A percentile compares a stretch with the other conserved stretches of the same genome.
phyloP scores from a whole-genome alignment of 352 stramenopile genomes.

The Phytophthora litchii region DNA sequence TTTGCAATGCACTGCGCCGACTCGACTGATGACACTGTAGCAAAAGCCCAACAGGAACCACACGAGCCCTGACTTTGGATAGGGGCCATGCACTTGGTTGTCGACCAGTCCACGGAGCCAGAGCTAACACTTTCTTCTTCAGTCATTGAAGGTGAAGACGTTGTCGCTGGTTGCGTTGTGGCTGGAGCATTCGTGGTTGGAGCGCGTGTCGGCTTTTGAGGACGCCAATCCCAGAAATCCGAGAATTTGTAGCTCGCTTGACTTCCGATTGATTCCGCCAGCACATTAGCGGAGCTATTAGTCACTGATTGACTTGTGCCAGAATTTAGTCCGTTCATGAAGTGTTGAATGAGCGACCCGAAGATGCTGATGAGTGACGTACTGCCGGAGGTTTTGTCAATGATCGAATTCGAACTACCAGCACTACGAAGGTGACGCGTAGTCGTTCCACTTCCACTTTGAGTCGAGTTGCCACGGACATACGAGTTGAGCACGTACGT shows the following conservation, averaged over 20 bases:
- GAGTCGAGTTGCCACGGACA: constrained; percentile 32
- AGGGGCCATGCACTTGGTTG: constrained; percentile 41
- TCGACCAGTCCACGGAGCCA: constrained; percentile 52
- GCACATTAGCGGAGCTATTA: constrained; percentile 21
- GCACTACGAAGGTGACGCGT: constrained; percentile 26
- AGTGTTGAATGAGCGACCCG: constrained; percentile 13
- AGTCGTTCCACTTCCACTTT: constrained; percentile 6
- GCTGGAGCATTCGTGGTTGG: constrained; percentile 17
- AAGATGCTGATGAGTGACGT: constrained; percentile 17
- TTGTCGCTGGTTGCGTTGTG: constrained; percentile 8
- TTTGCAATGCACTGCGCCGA: constrained; percentile 87
- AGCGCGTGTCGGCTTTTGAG: constrained; percentile 5
- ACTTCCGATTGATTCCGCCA: constrained; percentile 10
- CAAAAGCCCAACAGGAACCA: constrained; percentile 98
- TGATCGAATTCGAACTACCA: constrained; percentile 4
- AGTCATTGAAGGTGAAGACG: constrained; percentile 5
- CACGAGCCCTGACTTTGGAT: constrained; percentile 97
- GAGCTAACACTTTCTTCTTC: constrained; percentile 15
- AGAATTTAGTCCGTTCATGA: constrained; percentile 14
- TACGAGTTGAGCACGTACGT: constrained; percentile 47
- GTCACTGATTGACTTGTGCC: constrained; percentile 13
- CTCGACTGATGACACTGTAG: constrained; percentile 91
- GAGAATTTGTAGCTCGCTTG: constrained; percentile 32
- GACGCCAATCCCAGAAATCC: constrained; percentile 30
- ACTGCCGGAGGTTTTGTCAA: constrained; percentile 9